Evolutionary conservation across 1,284 basidiomycete species (phyloP).

Genomic region (Jaminaea rosea): DNA sequence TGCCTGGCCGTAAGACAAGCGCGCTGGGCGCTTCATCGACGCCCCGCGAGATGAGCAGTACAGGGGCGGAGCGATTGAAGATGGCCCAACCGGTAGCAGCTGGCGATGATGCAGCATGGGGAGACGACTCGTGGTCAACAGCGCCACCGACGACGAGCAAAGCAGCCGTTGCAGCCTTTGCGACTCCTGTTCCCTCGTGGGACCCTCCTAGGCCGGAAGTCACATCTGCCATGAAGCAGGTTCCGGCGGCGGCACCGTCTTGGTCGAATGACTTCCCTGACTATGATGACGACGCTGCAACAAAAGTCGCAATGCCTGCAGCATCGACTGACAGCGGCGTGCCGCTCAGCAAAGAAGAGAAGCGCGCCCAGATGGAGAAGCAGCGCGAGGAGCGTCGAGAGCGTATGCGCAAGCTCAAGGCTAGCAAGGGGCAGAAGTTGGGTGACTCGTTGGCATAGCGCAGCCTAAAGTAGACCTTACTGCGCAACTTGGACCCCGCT

Average conservation of each 20-base stretch:
- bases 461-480: no score
- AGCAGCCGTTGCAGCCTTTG: not conserved
- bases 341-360: conserved; percentile 31
- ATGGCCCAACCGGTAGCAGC: conserved; percentile 12
- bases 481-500: no score
- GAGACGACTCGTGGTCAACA: conserved; percentile 16
- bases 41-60: conserved; percentile 7
- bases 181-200: not conserved
- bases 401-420: conserved; percentile 25
- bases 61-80: conserved; percentile 10
- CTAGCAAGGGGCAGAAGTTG: conserved; percentile 18
- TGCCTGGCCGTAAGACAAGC: not conserved
- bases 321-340: conserved; percentile 7
- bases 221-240: not conserved
- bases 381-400: conserved; percentile 26
- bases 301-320: conserved; percentile 8
- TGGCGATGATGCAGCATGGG: conserved; percentile 11
- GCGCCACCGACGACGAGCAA: not conserved
- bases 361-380: conserved; percentile 27
- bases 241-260: conserved; percentile 2
- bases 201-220: not conserved
- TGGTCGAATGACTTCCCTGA: no score
- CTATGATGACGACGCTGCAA: conserved; percentile 15
- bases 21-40: not conserved
- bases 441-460: not conserved